These are phyloP conservation scores for Linnemannia exigua DNA, from an alignment of 192 early-diverging fungal species.

Conservation along the genomic window DNA sequence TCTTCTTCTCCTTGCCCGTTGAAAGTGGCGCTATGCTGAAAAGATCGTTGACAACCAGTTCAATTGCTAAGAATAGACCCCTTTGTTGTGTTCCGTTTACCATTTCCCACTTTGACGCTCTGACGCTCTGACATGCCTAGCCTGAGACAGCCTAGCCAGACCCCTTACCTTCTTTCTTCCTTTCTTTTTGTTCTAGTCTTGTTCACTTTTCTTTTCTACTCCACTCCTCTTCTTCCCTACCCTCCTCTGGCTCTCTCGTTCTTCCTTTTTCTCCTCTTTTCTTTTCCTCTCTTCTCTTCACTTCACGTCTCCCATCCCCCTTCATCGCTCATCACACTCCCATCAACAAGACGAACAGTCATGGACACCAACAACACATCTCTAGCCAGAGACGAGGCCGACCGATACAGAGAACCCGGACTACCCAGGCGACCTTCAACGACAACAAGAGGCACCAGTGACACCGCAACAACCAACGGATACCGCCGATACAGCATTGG, in stretches of 20 bases:
- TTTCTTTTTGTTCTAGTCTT: not conserved
- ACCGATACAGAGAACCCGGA: slow-evolving; percentile 27
- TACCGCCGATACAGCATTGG: slow-evolving; percentile 33
- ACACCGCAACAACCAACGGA: slow-evolving; percentile 1
- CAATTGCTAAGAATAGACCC: not conserved
- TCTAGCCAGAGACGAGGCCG: slow-evolving; percentile 22
- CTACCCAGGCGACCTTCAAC: slow-evolving; percentile 1
- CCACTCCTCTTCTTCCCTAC: not conserved
- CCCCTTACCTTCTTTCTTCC: not conserved
- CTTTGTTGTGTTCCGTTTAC: not conserved
- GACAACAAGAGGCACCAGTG: not conserved
- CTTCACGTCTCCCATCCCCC: not conserved
- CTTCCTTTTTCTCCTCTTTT: not conserved
- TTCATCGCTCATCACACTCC: not conserved
- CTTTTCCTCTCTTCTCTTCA: not conserved
- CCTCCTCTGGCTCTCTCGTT: not conserved
- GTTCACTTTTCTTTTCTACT: not conserved
- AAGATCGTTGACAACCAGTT: not conserved
- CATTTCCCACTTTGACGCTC: not conserved
- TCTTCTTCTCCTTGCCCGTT: not conserved
- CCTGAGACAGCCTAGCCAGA: not conserved
- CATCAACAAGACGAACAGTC: not conserved
- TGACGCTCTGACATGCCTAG: not conserved
- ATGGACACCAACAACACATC: slow-evolving; percentile 6
- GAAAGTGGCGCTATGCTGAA: not conserved